Base-by-base conservation (phyloP, 2,329 filamentous ascomycete species). In the Mariannaea sp. region DNA sequence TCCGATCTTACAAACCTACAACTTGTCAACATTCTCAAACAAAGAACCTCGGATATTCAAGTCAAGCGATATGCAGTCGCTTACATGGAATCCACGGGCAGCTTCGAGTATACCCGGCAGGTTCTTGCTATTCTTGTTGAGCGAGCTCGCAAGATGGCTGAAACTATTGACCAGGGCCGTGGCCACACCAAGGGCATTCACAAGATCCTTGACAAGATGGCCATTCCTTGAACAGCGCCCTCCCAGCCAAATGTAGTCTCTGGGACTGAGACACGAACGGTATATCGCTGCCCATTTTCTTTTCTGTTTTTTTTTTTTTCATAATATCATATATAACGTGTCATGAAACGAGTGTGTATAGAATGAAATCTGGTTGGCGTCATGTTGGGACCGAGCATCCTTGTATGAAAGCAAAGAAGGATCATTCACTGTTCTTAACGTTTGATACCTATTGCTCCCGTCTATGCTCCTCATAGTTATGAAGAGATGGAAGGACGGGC, bases 21-120 rank as follows among this genome's bases (percentile, higher is more conserved):
- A 66, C 82, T 99, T 49, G 83, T 97, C 71, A 96, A 94, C 68
- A 97, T 97, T 50, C 79, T 97, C 35, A 90, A 90, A 73, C 92
- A 97, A 73, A 93, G 92, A 74, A 92, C 92, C 1, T 82, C 80
- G 16, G 89, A 97, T 65, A 85, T 90, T 40, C 88, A 93, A 66
- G 90, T 97, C 47, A 97, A 97, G 79, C 79, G 84, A 56, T 97
- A 96, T 70, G 94, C 94, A 3, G 87, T 97, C 16, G 80, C 80
- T 39, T 96, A 96, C 70, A 96, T 99, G 91, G 87, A 96, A 71
- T 79, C 81, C 58, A 95, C 89, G 1, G 92, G 92, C 30, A 96
- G 88, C 68, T 97, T 99, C 69, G 86, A 87, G 47, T 97, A 97
- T 70, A 93, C 89, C 13, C 80, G 85, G 54, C 77, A 82, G 44